A percentile compares a stretch with the other conserved stretches of the same genome.
phyloP scores from a whole-genome alignment of 192 early-diverging fungal genomes.

The Ambispora gerdemannii region DNA sequence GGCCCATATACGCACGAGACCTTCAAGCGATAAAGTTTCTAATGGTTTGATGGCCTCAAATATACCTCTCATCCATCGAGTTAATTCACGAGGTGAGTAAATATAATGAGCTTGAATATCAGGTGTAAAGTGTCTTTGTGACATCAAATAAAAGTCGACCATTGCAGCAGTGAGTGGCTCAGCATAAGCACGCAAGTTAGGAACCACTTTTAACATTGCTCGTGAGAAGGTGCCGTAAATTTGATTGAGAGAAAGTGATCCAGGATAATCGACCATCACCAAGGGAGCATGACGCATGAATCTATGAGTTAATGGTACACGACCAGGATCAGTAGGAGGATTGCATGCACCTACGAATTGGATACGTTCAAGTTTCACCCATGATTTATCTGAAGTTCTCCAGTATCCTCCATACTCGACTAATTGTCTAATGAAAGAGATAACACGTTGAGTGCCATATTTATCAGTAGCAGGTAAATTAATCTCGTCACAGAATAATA shows the following conservation, averaged over 20 bases:
- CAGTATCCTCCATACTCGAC: slow-evolving; percentile 97
- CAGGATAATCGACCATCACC: slow-evolving; percentile 98
- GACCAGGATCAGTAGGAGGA: slow-evolving; percentile 98
- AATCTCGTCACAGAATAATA: slow-evolving; percentile 99
- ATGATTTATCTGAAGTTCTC: slow-evolving; percentile 85
- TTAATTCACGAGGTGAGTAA: slow-evolving; percentile 99
- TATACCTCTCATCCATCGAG: slow-evolving; percentile 97
- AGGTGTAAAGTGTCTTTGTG: slow-evolving; percentile 90
- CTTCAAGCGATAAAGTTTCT: slow-evolving; percentile 77
- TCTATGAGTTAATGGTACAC: slow-evolving; percentile 90
- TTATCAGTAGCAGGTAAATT: slow-evolving; percentile 95
- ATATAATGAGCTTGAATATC: slow-evolving; percentile 99
- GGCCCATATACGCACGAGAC: slow-evolving; percentile 93
- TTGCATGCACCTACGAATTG: slow-evolving; percentile 99
- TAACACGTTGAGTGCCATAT: slow-evolving; percentile 97
- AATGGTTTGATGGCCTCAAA: slow-evolving; percentile 88
- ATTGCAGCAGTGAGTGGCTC: slow-evolving; percentile 91
- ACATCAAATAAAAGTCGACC: slow-evolving; percentile 92
- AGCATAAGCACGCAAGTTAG: slow-evolving; percentile 83
- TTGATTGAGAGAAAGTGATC: slow-evolving; percentile 83
- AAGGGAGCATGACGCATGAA: slow-evolving; percentile 97
- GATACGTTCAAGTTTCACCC: slow-evolving; percentile 94
- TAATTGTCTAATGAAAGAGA: slow-evolving; percentile 92
- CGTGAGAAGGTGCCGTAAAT: slow-evolving; percentile 94
- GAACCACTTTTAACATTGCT: slow-evolving; percentile 92